Evolutionary conservation across 176 grass and related monocot species (phyloP).

Genomic region (Puccinellia tenuiflora): DNA sequence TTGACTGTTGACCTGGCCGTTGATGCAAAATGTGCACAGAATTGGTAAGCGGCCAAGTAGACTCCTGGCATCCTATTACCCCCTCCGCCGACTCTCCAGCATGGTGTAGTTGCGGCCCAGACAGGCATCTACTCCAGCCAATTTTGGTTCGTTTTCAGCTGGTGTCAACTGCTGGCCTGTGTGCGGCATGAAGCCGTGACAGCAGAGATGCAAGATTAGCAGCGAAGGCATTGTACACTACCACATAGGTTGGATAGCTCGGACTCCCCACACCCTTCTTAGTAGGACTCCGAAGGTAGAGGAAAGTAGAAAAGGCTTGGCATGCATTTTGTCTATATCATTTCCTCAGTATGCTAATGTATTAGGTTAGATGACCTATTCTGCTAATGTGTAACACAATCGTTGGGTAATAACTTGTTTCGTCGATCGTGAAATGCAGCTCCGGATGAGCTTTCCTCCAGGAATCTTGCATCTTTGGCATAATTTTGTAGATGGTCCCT

Average conservation of each 20-base stretch:
- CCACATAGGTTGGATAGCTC: constrained; percentile 7
- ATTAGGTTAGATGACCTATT: constrained; percentile 18
- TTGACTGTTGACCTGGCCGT: constrained; percentile 81
- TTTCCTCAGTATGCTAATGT: constrained; percentile 26
- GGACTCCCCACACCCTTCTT: background rate
- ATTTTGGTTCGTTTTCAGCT: background rate
- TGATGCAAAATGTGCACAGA: constrained; percentile 90
- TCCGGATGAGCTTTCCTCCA: background rate
- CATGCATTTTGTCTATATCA: constrained; percentile 34
- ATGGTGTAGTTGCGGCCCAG: background rate
- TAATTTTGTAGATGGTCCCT: background rate
- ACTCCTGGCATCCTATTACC: background rate
- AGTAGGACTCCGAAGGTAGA: background rate
- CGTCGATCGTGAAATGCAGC: background rate
- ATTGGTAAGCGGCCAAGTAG: constrained; percentile 94
- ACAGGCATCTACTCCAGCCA: background rate
- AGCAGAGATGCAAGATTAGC: background rate
- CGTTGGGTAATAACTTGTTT: background rate
- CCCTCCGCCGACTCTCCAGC: background rate
- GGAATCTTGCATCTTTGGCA: background rate
- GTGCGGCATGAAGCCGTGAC: background rate
- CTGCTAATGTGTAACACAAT: background rate
- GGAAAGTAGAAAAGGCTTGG: background rate
- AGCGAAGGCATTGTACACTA: constrained; percentile 10
- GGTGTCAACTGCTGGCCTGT: background rate